Evolutionary conservation across 768 basidiomycete genomes (phyloP), one percentile per base, ranked within the genome.

Genomic region (Solioccasus polychromus): DNA sequence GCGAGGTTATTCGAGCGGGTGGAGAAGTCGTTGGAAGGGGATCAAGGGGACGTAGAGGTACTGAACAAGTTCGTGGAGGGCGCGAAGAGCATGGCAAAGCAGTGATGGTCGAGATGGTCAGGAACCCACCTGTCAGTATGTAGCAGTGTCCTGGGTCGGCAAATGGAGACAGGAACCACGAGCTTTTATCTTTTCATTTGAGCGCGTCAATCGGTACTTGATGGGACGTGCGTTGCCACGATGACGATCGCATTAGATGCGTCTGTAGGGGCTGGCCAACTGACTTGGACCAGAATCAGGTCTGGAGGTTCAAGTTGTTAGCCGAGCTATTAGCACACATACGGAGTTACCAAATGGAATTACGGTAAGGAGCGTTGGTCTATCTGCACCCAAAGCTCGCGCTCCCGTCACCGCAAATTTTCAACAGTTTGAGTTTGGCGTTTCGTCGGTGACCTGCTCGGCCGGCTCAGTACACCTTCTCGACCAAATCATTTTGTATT

Each of bases 1-100:
- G 69, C 78, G 19, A 63, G 63, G 47, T 47, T 75, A 43, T 80
- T 76, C 51, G 62, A 68, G 47, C 61, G 75, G 28, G 58, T 81
- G 3, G 72, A 74, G 35, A 52, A 48, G 31, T 71, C 74, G 2
- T 46, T 75, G 35, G 59, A 66, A 28, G 68, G 67, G 29, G 66
- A 71, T 41, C 54, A 67, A 17, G 54, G 53, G 38, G 78, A 77
- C 42, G 55, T 75, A 7, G 61, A 64, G 20, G 68, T 70, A 12
- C 48, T 80, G 53, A 62, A 59, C 47, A 54, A 64, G 35, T 78
- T 76, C 55, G 76, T 74, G 20, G 67, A 69, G n/a, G 67, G 67
- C n/a, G 78, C 74, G 23, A 69, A 71, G 63, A 51, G 50, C 41
- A 35, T 51, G 38, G 35, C 19, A 26, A 11, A 22, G 22, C 34